These are phyloP conservation scores for Oryza longistaminata DNA, from an alignment of 176 grass and related monocot genomes.

Conservation along the genomic window DNA sequence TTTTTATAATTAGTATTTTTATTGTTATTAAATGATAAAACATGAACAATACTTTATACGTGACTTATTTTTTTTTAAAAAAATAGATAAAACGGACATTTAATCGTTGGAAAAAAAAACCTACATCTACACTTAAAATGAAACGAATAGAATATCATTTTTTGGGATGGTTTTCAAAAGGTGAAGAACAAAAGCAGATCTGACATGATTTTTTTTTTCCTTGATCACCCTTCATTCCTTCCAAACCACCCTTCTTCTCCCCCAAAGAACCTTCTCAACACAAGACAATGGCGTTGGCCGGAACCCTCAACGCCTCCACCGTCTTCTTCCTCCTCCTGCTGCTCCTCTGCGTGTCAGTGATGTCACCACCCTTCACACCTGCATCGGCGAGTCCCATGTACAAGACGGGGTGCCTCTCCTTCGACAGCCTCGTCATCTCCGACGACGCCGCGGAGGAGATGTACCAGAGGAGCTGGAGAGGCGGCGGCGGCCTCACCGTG, in stretches of 20 bases:
- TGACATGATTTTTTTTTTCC: not conserved
- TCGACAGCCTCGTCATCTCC: no score
- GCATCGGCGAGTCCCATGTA: not conserved
- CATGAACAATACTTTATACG: no score
- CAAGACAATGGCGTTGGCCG: not conserved
- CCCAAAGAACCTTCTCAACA: no score
- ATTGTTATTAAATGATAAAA: no score
- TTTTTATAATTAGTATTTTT: no score
- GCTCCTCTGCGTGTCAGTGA: constrained; percentile 3
- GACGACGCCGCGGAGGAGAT: not conserved
- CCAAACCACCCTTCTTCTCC: not conserved
- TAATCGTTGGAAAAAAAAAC: no score
- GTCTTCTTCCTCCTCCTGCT: constrained; percentile 29
- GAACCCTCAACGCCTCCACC: not conserved
- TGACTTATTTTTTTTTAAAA: no score
- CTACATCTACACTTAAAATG: no score
- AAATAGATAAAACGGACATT: no score
- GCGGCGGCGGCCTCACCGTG: constrained; percentile 44
- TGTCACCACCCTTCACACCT: not conserved
- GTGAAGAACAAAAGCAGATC: not conserved
- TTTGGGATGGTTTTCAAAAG: no score
- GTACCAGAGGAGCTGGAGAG: constrained; percentile 20
- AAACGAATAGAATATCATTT: no score
- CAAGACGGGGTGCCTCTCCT: no score
- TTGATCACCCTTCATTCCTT: not conserved